phyloP scores from a whole-genome alignment of 1,284 basidiomycete genomes.

The Fistulinella cinereoalba region DNA sequence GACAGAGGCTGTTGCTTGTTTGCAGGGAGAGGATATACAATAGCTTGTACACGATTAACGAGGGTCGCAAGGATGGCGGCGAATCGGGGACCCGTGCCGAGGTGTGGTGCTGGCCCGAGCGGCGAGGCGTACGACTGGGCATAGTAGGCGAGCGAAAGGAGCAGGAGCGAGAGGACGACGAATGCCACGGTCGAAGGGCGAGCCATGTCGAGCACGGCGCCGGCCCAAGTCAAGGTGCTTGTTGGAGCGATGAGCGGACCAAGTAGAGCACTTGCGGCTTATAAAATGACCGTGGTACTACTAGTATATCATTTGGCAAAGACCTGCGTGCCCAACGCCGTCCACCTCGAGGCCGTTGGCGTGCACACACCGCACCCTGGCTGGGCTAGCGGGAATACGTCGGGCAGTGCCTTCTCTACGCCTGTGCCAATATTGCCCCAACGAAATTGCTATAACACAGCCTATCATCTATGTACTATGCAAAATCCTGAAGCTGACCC shows the following conservation, averaged over 20 bases:
- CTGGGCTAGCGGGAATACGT: conserved; percentile 11
- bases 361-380: conserved; percentile 19
- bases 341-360: conserved; percentile 25
- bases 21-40: conserved; percentile 18
- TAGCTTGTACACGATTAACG: conserved; percentile 24
- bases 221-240: neutral
- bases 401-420: conserved; percentile 16
- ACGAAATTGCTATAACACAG: neutral
- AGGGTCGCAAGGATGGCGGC: conserved; percentile 27
- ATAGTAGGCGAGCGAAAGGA: conserved; percentile 32
- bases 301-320: too few species aligned
- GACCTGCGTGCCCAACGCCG: conserved; percentile 10
- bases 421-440: conserved; percentile 1
- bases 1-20: conserved; percentile 17
- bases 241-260: conserved; percentile 6
- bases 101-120: conserved; percentile 33
- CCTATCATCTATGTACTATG: too few species aligned
- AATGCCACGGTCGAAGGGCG: conserved; percentile 19
- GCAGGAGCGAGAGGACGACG: conserved; percentile 24
- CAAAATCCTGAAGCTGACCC: too few species aligned
- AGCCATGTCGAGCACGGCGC: conserved; percentile 21
- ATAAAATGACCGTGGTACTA: conserved; percentile 11
- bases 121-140: conserved; percentile 32
- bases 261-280: conserved; percentile 14
- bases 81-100: conserved; percentile 22